Percentiles rank a stretch among this genome's conserved stretches.
Evolutionary conservation across 768 basidiomycete genomes (phyloP).

Genomic region (Serendipita sp.): DNA sequence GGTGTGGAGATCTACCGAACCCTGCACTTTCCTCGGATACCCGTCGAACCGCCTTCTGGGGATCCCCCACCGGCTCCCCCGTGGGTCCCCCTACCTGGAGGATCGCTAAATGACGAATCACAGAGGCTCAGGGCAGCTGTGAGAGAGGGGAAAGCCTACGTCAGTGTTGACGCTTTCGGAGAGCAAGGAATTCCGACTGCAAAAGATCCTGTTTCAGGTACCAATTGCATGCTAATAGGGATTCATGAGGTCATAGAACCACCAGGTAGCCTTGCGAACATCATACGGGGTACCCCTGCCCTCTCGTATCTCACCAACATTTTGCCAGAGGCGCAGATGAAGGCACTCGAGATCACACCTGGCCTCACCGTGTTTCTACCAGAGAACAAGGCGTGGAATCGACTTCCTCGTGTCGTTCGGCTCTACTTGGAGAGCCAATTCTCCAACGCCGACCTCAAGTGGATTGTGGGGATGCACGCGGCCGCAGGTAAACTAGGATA

Average conservation of each 20-base stretch:
- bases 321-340: constrained; percentile 40
- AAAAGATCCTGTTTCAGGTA: constrained; percentile 38
- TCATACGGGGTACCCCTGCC: constrained; percentile 40
- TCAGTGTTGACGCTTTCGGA: constrained; percentile 68
- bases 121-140: constrained; percentile 59
- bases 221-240: constrained; percentile 67
- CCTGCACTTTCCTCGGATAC: constrained; percentile 50
- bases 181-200: constrained; percentile 53
- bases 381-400: constrained; percentile 67
- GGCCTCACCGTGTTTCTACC: constrained; percentile 84
- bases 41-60: constrained; percentile 41
- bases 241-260: constrained; percentile 57
- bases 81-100: constrained; percentile 73
- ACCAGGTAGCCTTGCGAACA: constrained; percentile 55
- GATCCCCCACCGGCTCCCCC: constrained; percentile 63
- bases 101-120: constrained; percentile 61
- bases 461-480: constrained; percentile 66
- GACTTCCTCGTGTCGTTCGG: constrained; percentile 58
- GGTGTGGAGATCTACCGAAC: constrained; percentile 34
- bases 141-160: constrained; percentile 28
- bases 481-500: constrained; percentile 29
- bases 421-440: constrained; percentile 81
- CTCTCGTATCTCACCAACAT: constrained; percentile 63
- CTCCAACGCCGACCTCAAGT: constrained; percentile 59
- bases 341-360: constrained; percentile 45